Percentiles rank a stretch among this genome's conserved stretches.
Conservation (phyloP, 2,329 filamentous ascomycete genomes). For the Colletotrichum ledebouriae region DNA sequence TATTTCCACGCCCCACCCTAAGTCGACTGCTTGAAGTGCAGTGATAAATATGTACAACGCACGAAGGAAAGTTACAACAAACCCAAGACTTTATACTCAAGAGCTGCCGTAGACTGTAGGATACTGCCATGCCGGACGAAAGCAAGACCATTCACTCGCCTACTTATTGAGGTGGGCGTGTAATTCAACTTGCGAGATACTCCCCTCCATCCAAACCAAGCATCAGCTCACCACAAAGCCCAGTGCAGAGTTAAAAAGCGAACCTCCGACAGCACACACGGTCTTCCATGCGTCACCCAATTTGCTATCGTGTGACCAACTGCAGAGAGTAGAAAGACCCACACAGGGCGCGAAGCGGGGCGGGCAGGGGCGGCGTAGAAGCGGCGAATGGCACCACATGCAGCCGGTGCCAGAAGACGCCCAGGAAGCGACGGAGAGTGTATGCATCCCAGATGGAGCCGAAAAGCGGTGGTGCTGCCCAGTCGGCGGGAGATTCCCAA, state of each 20-base stretch:
- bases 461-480: slow-evolving; percentile 10
- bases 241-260: not conserved
- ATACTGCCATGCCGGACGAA: slow-evolving; percentile 17
- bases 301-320: slow-evolving; percentile 3
- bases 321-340: slow-evolving; percentile 17
- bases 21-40: no score
- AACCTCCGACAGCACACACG: not conserved
- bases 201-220: not conserved
- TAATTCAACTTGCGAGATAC: not conserved
- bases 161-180: not conserved
- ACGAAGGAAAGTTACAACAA: no score
- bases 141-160: slow-evolving; percentile 5
- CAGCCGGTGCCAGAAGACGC: slow-evolving; percentile 19
- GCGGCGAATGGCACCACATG: slow-evolving; percentile 6
- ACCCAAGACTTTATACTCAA: no score
- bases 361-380: not conserved
- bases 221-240: not conserved
- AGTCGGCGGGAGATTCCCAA: not conserved
- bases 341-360: slow-evolving; percentile 6
- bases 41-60: no score
- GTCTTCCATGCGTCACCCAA: slow-evolving; percentile 8
- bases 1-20: no score
- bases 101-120: not conserved
- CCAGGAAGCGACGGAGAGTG: slow-evolving; percentile 17
- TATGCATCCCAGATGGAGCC: slow-evolving; percentile 18